These are phyloP conservation scores for Malania oleifera DNA, from an alignment of 164 flowering plant species.

Conservation along the genomic window DNA sequence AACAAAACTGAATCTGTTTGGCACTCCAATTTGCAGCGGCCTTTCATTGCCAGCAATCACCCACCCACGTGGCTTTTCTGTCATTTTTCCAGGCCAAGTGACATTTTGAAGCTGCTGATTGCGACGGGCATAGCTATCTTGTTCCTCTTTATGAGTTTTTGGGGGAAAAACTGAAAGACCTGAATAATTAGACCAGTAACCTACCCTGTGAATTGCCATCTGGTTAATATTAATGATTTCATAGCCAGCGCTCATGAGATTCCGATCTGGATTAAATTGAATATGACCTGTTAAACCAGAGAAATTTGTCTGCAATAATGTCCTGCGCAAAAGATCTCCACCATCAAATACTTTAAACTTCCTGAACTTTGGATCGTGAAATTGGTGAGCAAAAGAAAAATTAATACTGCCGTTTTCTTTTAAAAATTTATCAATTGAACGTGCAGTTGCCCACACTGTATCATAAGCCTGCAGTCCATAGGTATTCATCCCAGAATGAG, in stretches of 20 bases:
- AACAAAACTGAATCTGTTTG: constrained; percentile 48
- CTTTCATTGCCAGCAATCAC: constrained; percentile 38
- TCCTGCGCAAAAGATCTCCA: constrained; percentile 31
- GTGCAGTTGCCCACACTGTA: constrained; percentile 66
- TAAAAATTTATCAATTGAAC: constrained; percentile 37
- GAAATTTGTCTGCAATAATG: constrained; percentile 39
- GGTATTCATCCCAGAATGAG: constrained; percentile 31
- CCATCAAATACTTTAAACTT: constrained; percentile 47
- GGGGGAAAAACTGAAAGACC: constrained; percentile 50
- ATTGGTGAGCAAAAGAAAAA: constrained; percentile 31
- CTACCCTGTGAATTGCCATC: constrained; percentile 28
- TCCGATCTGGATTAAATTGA: constrained; percentile 38
- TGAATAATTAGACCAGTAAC: constrained; percentile 56
- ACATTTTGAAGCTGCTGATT: constrained; percentile 37
- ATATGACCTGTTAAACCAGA: constrained; percentile 54
- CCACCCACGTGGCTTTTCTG: constrained; percentile 71
- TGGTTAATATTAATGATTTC: constrained; percentile 45
- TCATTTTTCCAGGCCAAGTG: constrained; percentile 60
- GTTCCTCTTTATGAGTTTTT: constrained; percentile 15
- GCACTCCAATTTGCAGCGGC: constrained; percentile 60
- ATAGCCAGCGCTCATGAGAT: constrained; percentile 33
- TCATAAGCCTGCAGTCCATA: constrained; percentile 75
- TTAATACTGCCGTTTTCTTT: constrained; percentile 38
- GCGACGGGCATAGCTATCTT: not conserved
- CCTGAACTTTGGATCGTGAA: constrained; percentile 20